Percentiles rank a stretch among this genome's conserved stretches.
Evolutionary conservation across 345 rosid genomes (phyloP).

Genomic region (Pseudoturritis turrita): DNA sequence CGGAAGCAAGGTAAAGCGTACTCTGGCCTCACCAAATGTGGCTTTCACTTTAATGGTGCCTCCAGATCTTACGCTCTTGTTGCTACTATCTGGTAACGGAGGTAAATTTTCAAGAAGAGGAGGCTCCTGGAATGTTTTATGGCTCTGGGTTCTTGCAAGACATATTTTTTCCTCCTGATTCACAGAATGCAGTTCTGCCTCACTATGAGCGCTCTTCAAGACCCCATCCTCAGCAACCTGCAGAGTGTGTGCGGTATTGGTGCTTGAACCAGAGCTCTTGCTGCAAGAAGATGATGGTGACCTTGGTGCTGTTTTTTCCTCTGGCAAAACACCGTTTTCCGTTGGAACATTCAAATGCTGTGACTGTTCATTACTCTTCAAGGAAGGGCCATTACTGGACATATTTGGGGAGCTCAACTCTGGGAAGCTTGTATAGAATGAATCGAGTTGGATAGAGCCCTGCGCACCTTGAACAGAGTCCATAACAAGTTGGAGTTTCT

Average conservation of each 20-base stretch:
- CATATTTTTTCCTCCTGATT: conserved; percentile 45
- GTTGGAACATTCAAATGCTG: conserved; percentile 35
- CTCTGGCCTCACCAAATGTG: conserved; percentile 52
- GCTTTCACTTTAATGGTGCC: conserved; percentile 54
- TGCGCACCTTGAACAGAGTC: conserved; percentile 91
- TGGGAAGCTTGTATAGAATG: conserved; percentile 84
- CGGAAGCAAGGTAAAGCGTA: conserved; percentile 60
- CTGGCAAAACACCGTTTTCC: conserved; percentile 36
- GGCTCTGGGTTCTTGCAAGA: conserved; percentile 59
- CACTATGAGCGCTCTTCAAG: conserved; percentile 50
- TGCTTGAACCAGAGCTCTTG: conserved; percentile 63
- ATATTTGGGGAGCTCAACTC: conserved; percentile 60
- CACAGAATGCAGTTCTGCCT: conserved; percentile 41
- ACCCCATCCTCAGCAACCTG: conserved; percentile 29
- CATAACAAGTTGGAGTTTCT: conserved; percentile 85
- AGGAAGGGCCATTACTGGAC: conserved; percentile 38
- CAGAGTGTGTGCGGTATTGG: conserved; percentile 22
- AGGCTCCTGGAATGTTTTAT: conserved; percentile 43
- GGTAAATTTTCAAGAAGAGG: conserved; percentile 34
- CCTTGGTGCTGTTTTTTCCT: conserved; percentile 43
- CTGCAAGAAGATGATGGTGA: conserved; percentile 70
- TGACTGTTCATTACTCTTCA: conserved; percentile 32
- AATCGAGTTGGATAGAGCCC: conserved; percentile 70
- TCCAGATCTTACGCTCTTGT: conserved; percentile 14
- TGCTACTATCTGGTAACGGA: conserved; percentile 29